Conservation (phyloP, 2,329 filamentous ascomycete genomes). For the Monosporascus ibericus region DNA sequence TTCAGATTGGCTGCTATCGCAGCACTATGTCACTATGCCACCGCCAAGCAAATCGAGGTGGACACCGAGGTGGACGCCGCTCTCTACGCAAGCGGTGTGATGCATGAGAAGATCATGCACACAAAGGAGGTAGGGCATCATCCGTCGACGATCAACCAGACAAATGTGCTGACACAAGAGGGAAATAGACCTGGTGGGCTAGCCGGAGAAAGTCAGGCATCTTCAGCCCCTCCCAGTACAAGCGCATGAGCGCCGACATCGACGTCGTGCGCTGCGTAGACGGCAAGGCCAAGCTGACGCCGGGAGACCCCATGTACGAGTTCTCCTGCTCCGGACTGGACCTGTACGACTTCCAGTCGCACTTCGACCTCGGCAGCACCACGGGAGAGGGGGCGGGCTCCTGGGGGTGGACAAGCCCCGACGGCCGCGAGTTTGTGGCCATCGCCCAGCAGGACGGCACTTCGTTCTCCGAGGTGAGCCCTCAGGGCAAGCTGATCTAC, state of each 20-base stretch:
- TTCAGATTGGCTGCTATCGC: conserved; percentile 19
- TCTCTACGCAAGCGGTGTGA: conserved; percentile 25
- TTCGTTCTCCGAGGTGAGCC: conserved; percentile 46
- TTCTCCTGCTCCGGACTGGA: conserved; percentile 27
- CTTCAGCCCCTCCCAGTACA: conserved; percentile 22
- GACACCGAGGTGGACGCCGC: conserved; percentile 21
- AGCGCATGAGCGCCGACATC: conserved; percentile 19
- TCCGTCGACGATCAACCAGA: neutral
- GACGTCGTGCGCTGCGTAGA: conserved; percentile 17
- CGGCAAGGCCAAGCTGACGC: conserved; percentile 19
- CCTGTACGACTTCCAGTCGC: conserved; percentile 32
- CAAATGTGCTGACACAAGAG: neutral
- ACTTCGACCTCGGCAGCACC: conserved; percentile 27
- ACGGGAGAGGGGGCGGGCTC: conserved; percentile 31
- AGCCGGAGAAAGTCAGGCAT: conserved; percentile 20
- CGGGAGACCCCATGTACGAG: conserved; percentile 20
- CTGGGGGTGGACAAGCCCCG: conserved; percentile 48
- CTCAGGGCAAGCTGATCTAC: conserved; percentile 43
- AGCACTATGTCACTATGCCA: conserved; percentile 19
- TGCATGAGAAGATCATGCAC: conserved; percentile 26
- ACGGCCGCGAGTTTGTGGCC: conserved; percentile 48
- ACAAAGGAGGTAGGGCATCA: conserved; percentile 20
- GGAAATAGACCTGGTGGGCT: conserved; percentile 21
- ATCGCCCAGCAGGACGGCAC: conserved; percentile 49
- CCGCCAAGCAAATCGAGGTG: conserved; percentile 25